Conservation (phyloP, 148 eudicot species). For the Vaccinium myrtillus region DNA sequence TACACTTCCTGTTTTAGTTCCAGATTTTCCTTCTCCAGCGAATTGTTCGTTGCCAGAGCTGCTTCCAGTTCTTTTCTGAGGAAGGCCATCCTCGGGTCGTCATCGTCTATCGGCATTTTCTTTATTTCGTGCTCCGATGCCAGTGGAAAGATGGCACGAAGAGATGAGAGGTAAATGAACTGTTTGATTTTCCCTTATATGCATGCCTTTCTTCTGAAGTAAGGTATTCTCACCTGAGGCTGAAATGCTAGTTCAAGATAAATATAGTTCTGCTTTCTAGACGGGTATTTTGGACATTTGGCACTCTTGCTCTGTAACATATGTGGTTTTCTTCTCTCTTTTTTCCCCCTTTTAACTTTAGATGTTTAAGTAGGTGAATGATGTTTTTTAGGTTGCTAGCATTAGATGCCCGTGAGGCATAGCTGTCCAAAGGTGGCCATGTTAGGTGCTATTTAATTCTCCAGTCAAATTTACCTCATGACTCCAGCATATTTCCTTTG, state of each 20-base stretch:
- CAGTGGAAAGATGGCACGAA: slow-evolving; percentile 8
- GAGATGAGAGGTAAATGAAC: slow-evolving; percentile 18
- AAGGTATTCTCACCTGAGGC: slow-evolving; percentile 30
- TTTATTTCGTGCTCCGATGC: not conserved
- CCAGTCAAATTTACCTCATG: slow-evolving; percentile 21
- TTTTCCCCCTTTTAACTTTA: not conserved
- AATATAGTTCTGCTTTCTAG: not conserved
- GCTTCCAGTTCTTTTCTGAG: slow-evolving; percentile 67
- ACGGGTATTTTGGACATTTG: slow-evolving; percentile 28
- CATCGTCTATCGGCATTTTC: slow-evolving; percentile 29
- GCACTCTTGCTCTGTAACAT: slow-evolving; percentile 16
- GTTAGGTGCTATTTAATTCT: slow-evolving; percentile 29
- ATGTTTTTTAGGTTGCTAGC: slow-evolving; percentile 22
- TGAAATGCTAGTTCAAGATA: not conserved
- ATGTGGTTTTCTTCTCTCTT: not conserved
- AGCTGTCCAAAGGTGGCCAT: slow-evolving; percentile 27
- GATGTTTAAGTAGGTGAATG: slow-evolving; percentile 15
- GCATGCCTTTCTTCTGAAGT: slow-evolving; percentile 31
- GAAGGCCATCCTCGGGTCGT: slow-evolving; percentile 36
- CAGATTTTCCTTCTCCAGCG: slow-evolving; percentile 56
- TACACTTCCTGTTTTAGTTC: slow-evolving; percentile 54
- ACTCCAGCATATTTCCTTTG: not conserved
- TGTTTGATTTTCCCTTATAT: slow-evolving; percentile 19
- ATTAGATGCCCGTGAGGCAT: slow-evolving; percentile 18
- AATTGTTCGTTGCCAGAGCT: slow-evolving; percentile 46